phyloP scores from a whole-genome alignment of 1,284 basidiomycete genomes.

The Cystobasidium pallidum region DNA sequence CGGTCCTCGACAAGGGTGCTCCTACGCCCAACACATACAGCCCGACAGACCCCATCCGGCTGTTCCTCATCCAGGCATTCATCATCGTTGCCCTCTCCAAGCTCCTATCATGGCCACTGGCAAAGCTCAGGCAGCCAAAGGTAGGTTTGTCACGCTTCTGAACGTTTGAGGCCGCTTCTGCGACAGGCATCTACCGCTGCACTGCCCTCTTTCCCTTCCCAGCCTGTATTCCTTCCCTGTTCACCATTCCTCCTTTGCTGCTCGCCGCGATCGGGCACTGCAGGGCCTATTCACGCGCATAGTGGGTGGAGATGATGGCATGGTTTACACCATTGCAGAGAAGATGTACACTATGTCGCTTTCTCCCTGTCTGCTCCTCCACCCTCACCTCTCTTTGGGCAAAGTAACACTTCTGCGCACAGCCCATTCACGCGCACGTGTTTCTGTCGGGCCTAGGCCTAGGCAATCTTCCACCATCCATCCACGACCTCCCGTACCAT shows the following conservation, averaged over 20 bases:
- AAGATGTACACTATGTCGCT: too few species aligned
- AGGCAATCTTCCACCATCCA: not conserved
- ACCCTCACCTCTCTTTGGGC: too few species aligned
- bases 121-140: conserved; percentile 56
- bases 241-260: not conserved
- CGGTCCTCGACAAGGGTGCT: conserved; percentile 43
- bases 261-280: conserved; percentile 8
- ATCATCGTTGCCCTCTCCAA: conserved; percentile 58
- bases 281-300: conserved; percentile 4
- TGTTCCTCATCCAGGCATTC: conserved; percentile 53
- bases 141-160: conserved; percentile 9
- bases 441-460: not conserved
- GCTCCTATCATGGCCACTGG: conserved; percentile 54
- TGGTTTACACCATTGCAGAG: too few species aligned
- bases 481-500: not conserved
- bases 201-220: not conserved
- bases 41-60: conserved; percentile 43
- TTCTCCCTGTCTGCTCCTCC: too few species aligned
- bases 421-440: conserved; percentile 1
- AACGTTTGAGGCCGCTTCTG: too few species aligned
- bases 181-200: too few species aligned
- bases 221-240: not conserved
- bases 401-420: too few species aligned
- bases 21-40: conserved; percentile 31
- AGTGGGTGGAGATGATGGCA: not conserved